Conservation (phyloP, 495 filamentous ascomycete genomes). For the Durotheca rogersii region DNA sequence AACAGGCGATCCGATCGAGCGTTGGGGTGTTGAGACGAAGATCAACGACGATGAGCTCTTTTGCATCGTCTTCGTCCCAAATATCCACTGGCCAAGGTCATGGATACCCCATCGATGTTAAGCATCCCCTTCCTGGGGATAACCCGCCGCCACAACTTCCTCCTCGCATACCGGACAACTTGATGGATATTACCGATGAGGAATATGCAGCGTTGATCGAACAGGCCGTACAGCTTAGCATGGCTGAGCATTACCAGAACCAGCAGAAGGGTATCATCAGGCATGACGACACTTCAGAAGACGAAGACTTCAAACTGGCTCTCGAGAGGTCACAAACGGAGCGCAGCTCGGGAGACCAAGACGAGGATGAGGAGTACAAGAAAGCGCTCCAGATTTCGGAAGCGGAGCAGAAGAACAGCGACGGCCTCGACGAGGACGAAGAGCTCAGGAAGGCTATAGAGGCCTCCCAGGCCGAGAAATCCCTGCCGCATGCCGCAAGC, state of each 20-base stretch:
- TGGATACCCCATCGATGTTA: slow-evolving; percentile 25
- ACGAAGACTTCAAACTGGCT: slow-evolving; percentile 37
- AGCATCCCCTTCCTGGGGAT: slow-evolving; percentile 29
- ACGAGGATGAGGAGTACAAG: slow-evolving; percentile 34
- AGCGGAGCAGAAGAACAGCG: slow-evolving; percentile 16
- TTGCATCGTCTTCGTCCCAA: slow-evolving; percentile 9
- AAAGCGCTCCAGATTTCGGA: slow-evolving; percentile 30
- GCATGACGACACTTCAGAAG: slow-evolving; percentile 40
- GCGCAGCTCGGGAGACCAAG: slow-evolving; percentile 4
- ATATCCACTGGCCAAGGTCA: slow-evolving; percentile 7
- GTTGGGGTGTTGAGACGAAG: slow-evolving; percentile 56
- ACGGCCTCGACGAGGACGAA: slow-evolving; percentile 42
- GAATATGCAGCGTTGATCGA: slow-evolving; percentile 59
- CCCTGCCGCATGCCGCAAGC: slow-evolving; percentile 21
- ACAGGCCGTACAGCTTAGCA: slow-evolving; percentile 57
- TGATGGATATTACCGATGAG: slow-evolving; percentile 45
- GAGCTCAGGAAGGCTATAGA: slow-evolving; percentile 51
- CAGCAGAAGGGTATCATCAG: slow-evolving; percentile 22
- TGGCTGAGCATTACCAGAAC: slow-evolving; percentile 51
- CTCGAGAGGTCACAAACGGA: slow-evolving; percentile 28
- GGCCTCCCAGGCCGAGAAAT: slow-evolving; percentile 39
- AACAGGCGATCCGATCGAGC: slow-evolving; percentile 68
- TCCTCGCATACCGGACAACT: slow-evolving; percentile 30
- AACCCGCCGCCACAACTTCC: slow-evolving; percentile 25
- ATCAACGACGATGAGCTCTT: slow-evolving; percentile 30